These are phyloP conservation scores for Beauveria sp. DNA, from an alignment of 2,329 filamentous ascomycete genomes.

Conservation along the genomic window DNA sequence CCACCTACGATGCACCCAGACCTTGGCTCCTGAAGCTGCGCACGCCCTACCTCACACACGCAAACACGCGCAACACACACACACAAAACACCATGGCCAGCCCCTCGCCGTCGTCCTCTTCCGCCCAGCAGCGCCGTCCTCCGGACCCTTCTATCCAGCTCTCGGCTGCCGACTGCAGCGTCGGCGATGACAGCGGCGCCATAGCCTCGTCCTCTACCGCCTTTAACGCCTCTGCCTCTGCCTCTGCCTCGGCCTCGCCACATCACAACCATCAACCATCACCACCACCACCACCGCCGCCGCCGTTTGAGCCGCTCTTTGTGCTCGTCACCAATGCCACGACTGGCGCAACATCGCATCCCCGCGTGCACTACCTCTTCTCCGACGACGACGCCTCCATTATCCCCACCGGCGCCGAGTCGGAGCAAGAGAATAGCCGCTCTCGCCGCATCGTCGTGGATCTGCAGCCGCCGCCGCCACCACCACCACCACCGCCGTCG, in stretches of 20 bases:
- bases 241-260: neutral
- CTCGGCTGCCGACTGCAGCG: slow-evolving; percentile 6
- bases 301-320: slow-evolving; percentile 72
- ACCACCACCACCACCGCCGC: slow-evolving; percentile 14
- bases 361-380: slow-evolving; percentile 87
- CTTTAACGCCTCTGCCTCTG: neutral
- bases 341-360: slow-evolving; percentile 71
- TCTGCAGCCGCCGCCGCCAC: slow-evolving; percentile 51
- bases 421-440: too few relatives aligned
- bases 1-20: neutral
- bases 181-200: neutral
- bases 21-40: neutral
- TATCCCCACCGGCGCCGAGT: too few relatives aligned
- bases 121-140: neutral
- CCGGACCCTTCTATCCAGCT: neutral
- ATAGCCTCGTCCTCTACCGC: neutral
- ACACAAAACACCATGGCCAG: slow-evolving; percentile 1
- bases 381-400: slow-evolving; percentile 80
- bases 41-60: neutral
- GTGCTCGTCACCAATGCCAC: slow-evolving; percentile 71
- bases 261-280: neutral
- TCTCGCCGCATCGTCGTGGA: too few relatives aligned
- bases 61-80: neutral
- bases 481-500: slow-evolving; percentile 30
- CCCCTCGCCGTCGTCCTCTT: neutral